Evolutionary conservation across 2,329 filamentous ascomycete species (phyloP).

Genomic region (Microdochium nivale): DNA sequence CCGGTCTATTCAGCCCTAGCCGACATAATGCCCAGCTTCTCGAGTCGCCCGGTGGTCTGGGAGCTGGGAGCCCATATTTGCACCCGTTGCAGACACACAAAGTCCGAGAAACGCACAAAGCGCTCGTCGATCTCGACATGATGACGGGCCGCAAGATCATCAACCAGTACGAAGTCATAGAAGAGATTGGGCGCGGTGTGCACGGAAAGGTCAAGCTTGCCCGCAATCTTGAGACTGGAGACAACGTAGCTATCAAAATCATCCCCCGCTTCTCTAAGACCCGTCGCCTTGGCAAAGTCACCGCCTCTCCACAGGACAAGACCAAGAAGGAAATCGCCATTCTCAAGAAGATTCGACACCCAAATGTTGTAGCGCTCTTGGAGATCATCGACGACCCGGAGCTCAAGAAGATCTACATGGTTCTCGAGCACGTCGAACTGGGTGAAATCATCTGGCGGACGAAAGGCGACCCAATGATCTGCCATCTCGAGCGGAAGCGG

Average conservation of each 20-base stretch:
- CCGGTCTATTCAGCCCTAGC: not conserved
- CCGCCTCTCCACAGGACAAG: conserved; percentile 62
- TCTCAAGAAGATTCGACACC: conserved; percentile 93
- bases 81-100: conserved; percentile 65
- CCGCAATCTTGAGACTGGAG: conserved; percentile 64
- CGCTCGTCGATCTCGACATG: conserved; percentile 80
- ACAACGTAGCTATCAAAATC: conserved; percentile 95
- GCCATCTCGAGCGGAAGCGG: conserved; percentile 71
- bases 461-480: conserved; percentile 76
- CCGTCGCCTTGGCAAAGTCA: conserved; percentile 78
- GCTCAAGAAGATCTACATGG: conserved; percentile 96
- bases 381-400: conserved; percentile 97
- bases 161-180: conserved; percentile 95
- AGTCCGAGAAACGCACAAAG: conserved; percentile 81
- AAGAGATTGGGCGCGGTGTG: conserved; percentile 90
- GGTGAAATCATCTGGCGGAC: conserved; percentile 93
- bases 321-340: conserved; percentile 96
- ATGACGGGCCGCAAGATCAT: conserved; percentile 90
- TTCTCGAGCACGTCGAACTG: conserved; percentile 88
- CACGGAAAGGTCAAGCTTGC: conserved; percentile 98
- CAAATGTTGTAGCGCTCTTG: conserved; percentile 90
- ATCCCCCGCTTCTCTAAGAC: conserved; percentile 94
- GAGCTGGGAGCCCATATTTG: conserved; percentile 53
- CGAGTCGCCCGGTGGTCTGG: conserved; percentile 44
- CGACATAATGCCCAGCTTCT: conserved; percentile 27